phyloP scores from a whole-genome alignment of 2,329 filamentous ascomycete species.

The Arachnopeziza araneosa region DNA sequence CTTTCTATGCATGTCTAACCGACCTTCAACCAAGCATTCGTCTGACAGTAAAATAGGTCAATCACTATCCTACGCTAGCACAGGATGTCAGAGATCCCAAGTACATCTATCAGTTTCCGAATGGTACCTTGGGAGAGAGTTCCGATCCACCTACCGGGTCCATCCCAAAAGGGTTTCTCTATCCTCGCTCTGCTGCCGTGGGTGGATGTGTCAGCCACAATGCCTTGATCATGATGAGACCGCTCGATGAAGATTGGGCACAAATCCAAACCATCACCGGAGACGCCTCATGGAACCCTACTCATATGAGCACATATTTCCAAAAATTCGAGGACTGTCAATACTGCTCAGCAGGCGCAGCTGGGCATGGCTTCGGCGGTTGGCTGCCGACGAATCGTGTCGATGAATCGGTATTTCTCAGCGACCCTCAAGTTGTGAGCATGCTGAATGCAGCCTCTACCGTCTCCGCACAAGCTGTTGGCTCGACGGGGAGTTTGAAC shows the following conservation, averaged over 20 bases:
- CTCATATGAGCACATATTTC: conserved; percentile 23
- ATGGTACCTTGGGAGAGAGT: conserved; percentile 9
- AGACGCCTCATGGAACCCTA: conserved; percentile 21
- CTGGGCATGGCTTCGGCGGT: conserved; percentile 17
- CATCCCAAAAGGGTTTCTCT: conserved; percentile 23
- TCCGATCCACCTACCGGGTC: conserved; percentile 23
- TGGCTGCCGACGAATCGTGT: conserved; percentile 2
- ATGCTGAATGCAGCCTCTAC: background rate
- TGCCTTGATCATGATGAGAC: conserved; percentile 20
- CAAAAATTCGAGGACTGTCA: conserved; percentile 8
- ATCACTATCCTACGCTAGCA: background rate
- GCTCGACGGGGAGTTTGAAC: too few species aligned
- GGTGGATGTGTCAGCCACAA: conserved; percentile 29
- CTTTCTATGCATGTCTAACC: too few species aligned
- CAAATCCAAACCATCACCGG: conserved; percentile 20
- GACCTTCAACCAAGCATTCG: too few species aligned
- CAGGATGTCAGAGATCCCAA: background rate
- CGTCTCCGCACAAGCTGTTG: too few species aligned
- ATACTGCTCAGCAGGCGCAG: conserved; percentile 2
- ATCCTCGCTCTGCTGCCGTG: conserved; percentile 28
- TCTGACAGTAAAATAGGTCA: background rate
- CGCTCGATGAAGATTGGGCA: conserved; percentile 22
- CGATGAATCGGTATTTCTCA: background rate
- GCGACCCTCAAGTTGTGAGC: background rate
- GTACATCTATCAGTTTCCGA: conserved; percentile 6